These are phyloP conservation scores for Pyrrhoderma lamaoense DNA, from an alignment of 1,284 basidiomycete species.

Conservation along the genomic window DNA sequence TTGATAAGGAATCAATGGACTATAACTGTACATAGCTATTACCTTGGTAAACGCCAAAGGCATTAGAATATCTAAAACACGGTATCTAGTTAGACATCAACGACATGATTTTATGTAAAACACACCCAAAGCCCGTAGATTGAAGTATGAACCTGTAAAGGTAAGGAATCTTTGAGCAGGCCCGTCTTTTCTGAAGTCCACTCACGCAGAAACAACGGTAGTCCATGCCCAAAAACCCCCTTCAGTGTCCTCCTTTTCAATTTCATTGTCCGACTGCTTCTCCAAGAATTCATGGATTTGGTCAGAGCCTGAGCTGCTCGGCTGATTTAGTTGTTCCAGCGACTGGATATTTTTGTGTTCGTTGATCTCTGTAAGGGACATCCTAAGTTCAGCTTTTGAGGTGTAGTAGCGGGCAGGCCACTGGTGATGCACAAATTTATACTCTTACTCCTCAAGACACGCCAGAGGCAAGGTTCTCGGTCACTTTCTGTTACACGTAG, in stretches of 20 bases:
- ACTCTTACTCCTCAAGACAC: too few relatives aligned
- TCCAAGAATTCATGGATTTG: too few relatives aligned
- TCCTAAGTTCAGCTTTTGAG: too few relatives aligned
- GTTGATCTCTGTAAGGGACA: too few relatives aligned
- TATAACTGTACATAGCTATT: background rate
- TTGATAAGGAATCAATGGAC: background rate
- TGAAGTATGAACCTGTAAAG: conserved; percentile 9
- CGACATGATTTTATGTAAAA: background rate
- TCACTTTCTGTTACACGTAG: too few relatives aligned
- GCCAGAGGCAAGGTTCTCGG: too few relatives aligned
- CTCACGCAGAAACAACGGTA: conserved; percentile 12
- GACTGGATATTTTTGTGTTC: too few relatives aligned
- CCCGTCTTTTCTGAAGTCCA: background rate
- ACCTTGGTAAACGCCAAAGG: conserved; percentile 16
- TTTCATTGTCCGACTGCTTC: too few relatives aligned
- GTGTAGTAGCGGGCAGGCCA: too few relatives aligned
- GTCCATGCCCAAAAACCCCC: conserved; percentile 13
- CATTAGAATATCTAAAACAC: conserved; percentile 11
- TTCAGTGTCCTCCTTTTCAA: background rate
- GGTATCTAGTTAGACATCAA: background rate
- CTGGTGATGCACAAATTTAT: too few relatives aligned
- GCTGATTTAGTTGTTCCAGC: too few relatives aligned
- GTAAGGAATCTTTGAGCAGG: background rate
- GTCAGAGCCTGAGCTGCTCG: too few relatives aligned
- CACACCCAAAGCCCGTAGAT: conserved; percentile 12